These are phyloP conservation scores for Firmiana major DNA, from an alignment of 345 rosid species.

Conservation along the genomic window DNA sequence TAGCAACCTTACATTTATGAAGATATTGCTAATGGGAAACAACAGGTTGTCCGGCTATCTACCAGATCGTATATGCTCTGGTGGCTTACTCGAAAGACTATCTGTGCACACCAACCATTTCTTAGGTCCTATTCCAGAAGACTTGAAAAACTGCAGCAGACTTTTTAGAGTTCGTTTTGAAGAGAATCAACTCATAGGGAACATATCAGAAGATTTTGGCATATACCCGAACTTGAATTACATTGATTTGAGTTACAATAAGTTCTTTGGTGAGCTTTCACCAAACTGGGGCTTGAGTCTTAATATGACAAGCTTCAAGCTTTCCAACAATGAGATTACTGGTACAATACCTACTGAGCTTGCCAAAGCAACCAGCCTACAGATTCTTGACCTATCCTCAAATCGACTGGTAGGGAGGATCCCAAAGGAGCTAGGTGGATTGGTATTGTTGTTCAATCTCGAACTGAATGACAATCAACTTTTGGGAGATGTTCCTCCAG, in stretches of 20 bases:
- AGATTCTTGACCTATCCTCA: constrained; percentile 29
- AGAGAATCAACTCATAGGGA: constrained; percentile 3
- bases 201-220: constrained; percentile 14
- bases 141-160: constrained; percentile 13
- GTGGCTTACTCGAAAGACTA: background rate
- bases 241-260: constrained; percentile 9
- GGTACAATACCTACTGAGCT: constrained; percentile 38
- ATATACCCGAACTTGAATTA: constrained; percentile 9
- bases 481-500: constrained; percentile 26
- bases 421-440: constrained; percentile 23
- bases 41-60: background rate
- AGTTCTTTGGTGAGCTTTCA: constrained; percentile 17
- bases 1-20: background rate
- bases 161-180: constrained; percentile 5
- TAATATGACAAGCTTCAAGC: background rate
- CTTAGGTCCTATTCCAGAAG: constrained; percentile 3
- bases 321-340: constrained; percentile 23
- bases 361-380: constrained; percentile 29
- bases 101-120: background rate
- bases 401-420: constrained; percentile 30
- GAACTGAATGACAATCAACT: constrained; percentile 26
- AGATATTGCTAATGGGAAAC: background rate
- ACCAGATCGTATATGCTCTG: background rate
- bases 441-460: constrained; percentile 23
- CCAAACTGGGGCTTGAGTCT: background rate